phyloP scores from a whole-genome alignment of 148 eudicot genomes.

The Camellia lanceoleosa region DNA sequence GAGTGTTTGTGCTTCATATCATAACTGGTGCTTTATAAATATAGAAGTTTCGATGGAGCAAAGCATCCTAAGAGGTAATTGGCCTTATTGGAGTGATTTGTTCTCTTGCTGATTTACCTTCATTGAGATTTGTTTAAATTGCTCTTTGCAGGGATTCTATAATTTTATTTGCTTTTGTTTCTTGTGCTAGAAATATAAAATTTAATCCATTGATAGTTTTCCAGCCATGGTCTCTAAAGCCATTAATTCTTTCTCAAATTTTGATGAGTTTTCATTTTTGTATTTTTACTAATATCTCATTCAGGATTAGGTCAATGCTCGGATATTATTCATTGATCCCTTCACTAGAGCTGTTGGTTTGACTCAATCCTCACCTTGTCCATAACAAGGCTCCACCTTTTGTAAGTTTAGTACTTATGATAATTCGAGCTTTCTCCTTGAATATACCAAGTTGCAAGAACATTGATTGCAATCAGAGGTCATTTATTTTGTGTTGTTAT shows the following conservation, averaged over 20 bases:
- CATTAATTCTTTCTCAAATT: neutral
- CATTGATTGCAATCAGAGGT: neutral
- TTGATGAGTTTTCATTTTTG: conserved; percentile 3
- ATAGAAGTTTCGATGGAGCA: neutral
- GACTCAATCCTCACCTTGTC: conserved; percentile 84
- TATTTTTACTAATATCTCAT: conserved; percentile 1
- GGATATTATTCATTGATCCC: conserved; percentile 91
- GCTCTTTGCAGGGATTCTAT: neutral
- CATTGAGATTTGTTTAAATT: neutral
- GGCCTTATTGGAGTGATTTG: neutral
- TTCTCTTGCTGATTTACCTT: neutral
- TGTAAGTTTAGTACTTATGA: conserved; percentile 45
- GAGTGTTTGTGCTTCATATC: too few relatives aligned
- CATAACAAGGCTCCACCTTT: conserved; percentile 75
- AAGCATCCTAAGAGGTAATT: neutral
- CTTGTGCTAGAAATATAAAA: neutral
- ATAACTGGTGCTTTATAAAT: neutral
- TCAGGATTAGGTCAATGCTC: conserved; percentile 70
- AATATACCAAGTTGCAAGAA: neutral
- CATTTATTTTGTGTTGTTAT: neutral
- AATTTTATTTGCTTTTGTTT: neutral
- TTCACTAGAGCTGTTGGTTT: conserved; percentile 89
- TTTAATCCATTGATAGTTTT: neutral
- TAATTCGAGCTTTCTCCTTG: neutral
- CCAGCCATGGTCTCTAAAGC: neutral